A percentile compares a stretch with the other conserved stretches of the same genome.
Evolutionary conservation across 257 asterid species (phyloP).

Genomic region (Solanum stenotomum): DNA sequence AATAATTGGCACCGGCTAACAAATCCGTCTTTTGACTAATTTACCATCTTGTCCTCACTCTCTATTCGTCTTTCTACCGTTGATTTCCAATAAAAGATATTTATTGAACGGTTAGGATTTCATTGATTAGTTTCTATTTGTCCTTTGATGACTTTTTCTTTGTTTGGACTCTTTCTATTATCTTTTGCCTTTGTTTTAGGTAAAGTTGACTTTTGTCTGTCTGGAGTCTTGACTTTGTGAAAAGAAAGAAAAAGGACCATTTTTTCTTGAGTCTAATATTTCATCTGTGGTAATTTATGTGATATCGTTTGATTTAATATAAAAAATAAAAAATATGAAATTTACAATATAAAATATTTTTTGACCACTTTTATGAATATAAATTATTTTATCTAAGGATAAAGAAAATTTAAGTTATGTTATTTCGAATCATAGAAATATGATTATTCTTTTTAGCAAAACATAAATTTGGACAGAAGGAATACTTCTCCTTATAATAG

Average conservation of each 20-base stretch:
- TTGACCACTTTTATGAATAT: too few relatives aligned
- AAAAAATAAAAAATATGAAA: too few relatives aligned
- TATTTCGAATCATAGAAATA: too few relatives aligned
- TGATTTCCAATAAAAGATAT: background rate
- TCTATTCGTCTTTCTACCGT: background rate
- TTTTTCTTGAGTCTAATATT: background rate
- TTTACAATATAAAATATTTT: too few relatives aligned
- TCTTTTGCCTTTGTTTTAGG: background rate
- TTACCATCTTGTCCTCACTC: background rate
- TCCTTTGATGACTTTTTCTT: background rate
- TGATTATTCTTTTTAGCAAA: fast-evolving
- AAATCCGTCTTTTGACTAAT: background rate
- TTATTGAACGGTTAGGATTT: background rate
- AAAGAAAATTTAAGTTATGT: too few relatives aligned
- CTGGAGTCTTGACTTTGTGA: background rate
- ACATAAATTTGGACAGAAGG: too few relatives aligned
- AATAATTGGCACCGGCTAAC: background rate
- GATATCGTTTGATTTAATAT: too few relatives aligned
- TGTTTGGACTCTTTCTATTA: background rate
- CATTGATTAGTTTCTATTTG: background rate
- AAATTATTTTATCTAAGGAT: too few relatives aligned
- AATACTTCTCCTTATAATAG: background rate
- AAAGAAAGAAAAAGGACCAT: background rate
- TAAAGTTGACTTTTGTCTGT: background rate
- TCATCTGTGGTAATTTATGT: fast-evolving